Evolutionary conservation across 2,329 filamentous ascomycete species (phyloP).

Genomic region (Reticulascus tulasneorum): DNA sequence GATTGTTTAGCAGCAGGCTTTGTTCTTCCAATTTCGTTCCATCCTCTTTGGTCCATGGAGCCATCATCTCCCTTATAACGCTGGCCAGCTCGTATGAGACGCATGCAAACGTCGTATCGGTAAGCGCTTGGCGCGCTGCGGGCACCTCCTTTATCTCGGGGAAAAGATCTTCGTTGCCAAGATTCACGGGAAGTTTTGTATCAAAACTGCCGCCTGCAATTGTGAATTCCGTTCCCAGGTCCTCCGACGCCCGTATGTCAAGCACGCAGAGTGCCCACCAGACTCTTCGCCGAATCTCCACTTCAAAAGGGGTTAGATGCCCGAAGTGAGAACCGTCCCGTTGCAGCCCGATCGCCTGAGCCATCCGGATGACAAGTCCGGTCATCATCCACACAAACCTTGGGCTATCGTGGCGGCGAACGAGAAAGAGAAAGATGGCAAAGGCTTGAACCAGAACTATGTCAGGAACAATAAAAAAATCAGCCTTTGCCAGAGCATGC

Average conservation of each 20-base stretch:
- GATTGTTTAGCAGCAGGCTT: slow-evolving; percentile 37
- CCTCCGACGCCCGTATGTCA: slow-evolving; percentile 31
- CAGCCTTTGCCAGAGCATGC: slow-evolving; percentile 56
- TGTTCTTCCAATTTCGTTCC: slow-evolving; percentile 34
- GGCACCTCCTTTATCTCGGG: slow-evolving; percentile 45
- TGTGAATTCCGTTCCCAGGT: slow-evolving; percentile 35
- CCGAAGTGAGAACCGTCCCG: slow-evolving; percentile 52
- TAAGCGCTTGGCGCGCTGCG: slow-evolving; percentile 43
- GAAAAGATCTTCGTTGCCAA: slow-evolving; percentile 51
- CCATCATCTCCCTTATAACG: slow-evolving; percentile 33
- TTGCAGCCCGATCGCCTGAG: slow-evolving; percentile 50
- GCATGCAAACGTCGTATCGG: slow-evolving; percentile 45
- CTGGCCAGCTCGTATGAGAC: slow-evolving; percentile 32
- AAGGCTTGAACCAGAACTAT: slow-evolving; percentile 59
- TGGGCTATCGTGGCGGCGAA: slow-evolving; percentile 47
- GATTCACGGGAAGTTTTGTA: slow-evolving; percentile 51
- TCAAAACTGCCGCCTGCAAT: slow-evolving; percentile 45
- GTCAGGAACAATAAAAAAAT: slow-evolving; percentile 57
- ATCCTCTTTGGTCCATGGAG: slow-evolving; percentile 21
- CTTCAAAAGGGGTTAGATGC: slow-evolving; percentile 54
- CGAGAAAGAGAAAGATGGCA: slow-evolving; percentile 52
- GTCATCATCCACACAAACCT: slow-evolving; percentile 61
- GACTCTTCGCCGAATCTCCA: slow-evolving; percentile 31
- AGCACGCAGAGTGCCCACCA: slow-evolving; percentile 39
- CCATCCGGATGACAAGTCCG: slow-evolving; percentile 56